Percentiles rank a stretch among this genome's conserved stretches.
phyloP scores from a whole-genome alignment of 768 basidiomycete genomes.

The Lactarius deliciosus region DNA sequence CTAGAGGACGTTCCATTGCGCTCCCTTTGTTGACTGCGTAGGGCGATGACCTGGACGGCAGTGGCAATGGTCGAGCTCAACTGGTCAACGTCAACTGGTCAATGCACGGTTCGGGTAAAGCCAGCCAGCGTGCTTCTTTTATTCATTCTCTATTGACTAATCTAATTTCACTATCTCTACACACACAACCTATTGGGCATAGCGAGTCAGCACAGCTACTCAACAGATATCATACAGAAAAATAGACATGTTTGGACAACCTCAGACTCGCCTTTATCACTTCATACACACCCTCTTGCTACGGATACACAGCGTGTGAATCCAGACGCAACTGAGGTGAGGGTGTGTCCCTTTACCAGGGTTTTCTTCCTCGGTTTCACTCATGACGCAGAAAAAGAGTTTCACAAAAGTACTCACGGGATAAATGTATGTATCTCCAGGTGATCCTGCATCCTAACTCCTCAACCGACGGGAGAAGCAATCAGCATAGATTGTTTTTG shows the following conservation, averaged over 20 bases:
- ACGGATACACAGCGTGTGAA: conserved; percentile 22
- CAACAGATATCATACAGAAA: conserved; percentile 16
- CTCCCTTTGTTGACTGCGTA: background rate
- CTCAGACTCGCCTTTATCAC: conserved; percentile 92
- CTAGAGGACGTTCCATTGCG: conserved; percentile 23
- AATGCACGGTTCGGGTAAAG: background rate
- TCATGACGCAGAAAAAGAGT: conserved; percentile 18
- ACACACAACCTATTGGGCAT: too few species aligned
- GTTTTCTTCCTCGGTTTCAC: conserved; percentile 66
- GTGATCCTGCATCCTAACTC: conserved; percentile 89
- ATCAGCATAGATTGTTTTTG: conserved; percentile 95
- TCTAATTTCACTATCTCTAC: background rate
- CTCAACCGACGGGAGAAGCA: conserved; percentile 88
- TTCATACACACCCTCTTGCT: conserved; percentile 66
- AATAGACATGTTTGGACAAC: conserved; percentile 22
- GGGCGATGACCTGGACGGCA: background rate
- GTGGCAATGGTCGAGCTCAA: background rate
- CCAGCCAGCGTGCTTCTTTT: background rate
- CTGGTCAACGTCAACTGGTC: background rate
- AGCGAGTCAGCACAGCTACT: background rate
- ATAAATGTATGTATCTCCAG: conserved; percentile 72
- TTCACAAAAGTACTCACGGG: background rate
- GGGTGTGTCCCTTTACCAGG: conserved; percentile 90
- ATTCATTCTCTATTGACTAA: background rate
- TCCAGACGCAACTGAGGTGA: conserved; percentile 38